Evolutionary conservation across 192 early-diverging fungal species (phyloP), one percentile per base, ranked within the genome.

Genomic region (Cetraspora pellucida): DNA sequence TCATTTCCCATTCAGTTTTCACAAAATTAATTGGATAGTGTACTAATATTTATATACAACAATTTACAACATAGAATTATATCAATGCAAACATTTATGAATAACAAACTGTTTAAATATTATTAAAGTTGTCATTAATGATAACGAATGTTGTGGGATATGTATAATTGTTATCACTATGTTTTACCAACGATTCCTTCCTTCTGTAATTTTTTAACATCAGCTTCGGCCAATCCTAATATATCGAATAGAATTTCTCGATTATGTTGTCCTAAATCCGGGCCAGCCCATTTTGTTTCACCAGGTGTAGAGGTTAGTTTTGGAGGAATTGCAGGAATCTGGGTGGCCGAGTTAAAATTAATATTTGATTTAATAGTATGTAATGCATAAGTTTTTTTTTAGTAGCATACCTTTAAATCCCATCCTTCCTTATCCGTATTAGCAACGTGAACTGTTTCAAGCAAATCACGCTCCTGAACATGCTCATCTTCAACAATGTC

Each of bases 401-500:
- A 57, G 43, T 21, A 17, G 10, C 59, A 43, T 69, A 86, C 81
- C 69, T 85, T 85, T 31, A 84, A 49, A 19, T 81, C 61, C 81
- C 79, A 87, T n/a, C 79, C 84, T 54, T 73, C 43, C 27, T 82
- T 75, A 69, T 81, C 77, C 59, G 74, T 80, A 47, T 78, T 75
- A 10, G 63, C 72, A 13, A 87, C 82, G 2, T 47, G 67, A 14
- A 86, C 72, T 25, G 45, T 61, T 65, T 87, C 84, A 63, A 86
- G 66, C 81, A 86, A 81, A 17, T 77, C 81, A 50, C 85, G 75
- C 55, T 81, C 85, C 37, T 80, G 66, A 11, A 83, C 70, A 67
- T 87, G 85, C 25, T 81, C 80, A 77, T 87, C 85, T 74, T 82
- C 76, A 31, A 84, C 75, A 57, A 87, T 80, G 55, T 87, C 85